Percentiles rank a stretch among this genome's conserved stretches.
These are phyloP conservation scores for Veloboletus limbatus DNA, from an alignment of 1,284 basidiomycete genomes.

Conservation along the genomic window DNA sequence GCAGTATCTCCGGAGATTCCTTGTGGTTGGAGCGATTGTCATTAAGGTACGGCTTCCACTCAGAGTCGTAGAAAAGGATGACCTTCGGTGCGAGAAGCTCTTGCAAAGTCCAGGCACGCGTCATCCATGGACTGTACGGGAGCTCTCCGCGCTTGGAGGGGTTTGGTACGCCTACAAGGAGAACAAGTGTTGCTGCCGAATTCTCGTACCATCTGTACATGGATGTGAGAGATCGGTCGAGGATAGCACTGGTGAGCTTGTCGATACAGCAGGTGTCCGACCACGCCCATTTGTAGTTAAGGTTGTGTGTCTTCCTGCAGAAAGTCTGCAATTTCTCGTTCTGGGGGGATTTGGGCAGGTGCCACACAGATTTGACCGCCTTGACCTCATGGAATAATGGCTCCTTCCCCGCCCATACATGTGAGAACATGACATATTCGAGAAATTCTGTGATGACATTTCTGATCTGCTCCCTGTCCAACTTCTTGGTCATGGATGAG, in stretches of 20 bases:
- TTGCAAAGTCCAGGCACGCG: slow-evolving; percentile 18
- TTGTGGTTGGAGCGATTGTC: slow-evolving; percentile 16
- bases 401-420: slow-evolving; percentile 3
- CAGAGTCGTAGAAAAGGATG: slow-evolving; percentile 15
- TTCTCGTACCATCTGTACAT: slow-evolving; percentile 8
- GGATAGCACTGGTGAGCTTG: not conserved
- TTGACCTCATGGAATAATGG: not conserved
- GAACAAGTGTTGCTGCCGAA: not conserved
- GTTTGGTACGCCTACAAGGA: not conserved
- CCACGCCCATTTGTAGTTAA: slow-evolving; percentile 6
- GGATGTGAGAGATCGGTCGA: slow-evolving; percentile 5
- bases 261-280: slow-evolving; percentile 8
- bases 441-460: not conserved
- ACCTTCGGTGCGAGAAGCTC: slow-evolving; percentile 14
- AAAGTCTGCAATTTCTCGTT: slow-evolving; percentile 6
- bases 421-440: slow-evolving; percentile 5
- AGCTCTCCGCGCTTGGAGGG: slow-evolving; percentile 6
- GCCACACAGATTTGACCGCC: not conserved
- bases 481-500: slow-evolving; percentile 1
- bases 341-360: not conserved
- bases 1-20: slow-evolving; percentile 14
- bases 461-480: not conserved
- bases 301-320: slow-evolving; percentile 3
- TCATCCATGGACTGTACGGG: slow-evolving; percentile 10
- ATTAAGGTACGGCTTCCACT: slow-evolving; percentile 14